Conservation (phyloP, 352 stramenopile species). For the Globisporangium nunn region DNA sequence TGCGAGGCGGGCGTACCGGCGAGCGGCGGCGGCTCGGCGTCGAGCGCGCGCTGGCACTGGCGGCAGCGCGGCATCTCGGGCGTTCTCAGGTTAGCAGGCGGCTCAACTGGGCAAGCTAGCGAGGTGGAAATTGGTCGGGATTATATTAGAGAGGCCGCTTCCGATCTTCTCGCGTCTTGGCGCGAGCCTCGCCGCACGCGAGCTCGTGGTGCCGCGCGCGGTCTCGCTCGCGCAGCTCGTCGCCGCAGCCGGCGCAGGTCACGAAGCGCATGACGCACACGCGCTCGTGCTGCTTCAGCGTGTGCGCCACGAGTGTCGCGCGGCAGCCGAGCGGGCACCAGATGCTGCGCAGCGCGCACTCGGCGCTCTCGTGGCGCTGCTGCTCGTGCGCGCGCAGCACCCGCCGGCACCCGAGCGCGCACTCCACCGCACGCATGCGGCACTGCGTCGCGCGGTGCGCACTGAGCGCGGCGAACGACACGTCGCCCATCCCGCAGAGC, state of each 20-base stretch:
- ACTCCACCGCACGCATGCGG: slow-evolving; percentile 52
- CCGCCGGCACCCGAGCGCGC: slow-evolving; percentile 40
- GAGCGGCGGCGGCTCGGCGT: slow-evolving; percentile 21
- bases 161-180: background rate
- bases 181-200: background rate
- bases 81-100: background rate
- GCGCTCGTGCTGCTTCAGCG: slow-evolving; percentile 44
- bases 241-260: slow-evolving; percentile 43
- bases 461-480: slow-evolving; percentile 24
- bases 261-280: slow-evolving; percentile 59
- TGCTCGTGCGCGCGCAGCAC: slow-evolving; percentile 48
- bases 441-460: slow-evolving; percentile 43
- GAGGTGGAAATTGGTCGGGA: too few relatives aligned
- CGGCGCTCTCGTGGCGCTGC: slow-evolving; percentile 44
- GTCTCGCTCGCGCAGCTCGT: slow-evolving; percentile 54
- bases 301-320: slow-evolving; percentile 37
- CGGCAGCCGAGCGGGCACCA: slow-evolving; percentile 66
- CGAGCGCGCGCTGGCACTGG: slow-evolving; percentile 24
- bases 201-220: slow-evolving; percentile 37
- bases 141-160: too few relatives aligned
- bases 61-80: slow-evolving; percentile 17
- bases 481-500: slow-evolving; percentile 37
- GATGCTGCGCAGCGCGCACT: slow-evolving; percentile 51
- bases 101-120: too few relatives aligned
- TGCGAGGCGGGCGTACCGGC: slow-evolving; percentile 20